Evolutionary conservation across 495 filamentous ascomycete species (phyloP).

Genomic region (Xylaria bambusicola): DNA sequence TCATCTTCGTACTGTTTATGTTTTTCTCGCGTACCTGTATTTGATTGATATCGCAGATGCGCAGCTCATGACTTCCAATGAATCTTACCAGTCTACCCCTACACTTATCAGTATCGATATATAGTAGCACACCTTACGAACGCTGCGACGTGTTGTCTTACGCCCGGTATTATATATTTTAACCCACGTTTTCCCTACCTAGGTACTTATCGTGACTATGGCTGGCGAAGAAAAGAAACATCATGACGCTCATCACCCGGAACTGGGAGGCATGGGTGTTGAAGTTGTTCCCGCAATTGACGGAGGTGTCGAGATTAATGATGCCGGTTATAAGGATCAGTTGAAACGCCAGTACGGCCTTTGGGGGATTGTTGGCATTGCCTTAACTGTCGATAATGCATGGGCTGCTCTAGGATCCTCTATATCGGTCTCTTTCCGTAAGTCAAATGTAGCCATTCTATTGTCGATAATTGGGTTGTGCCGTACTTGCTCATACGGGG

Average conservation of each 20-base stretch:
- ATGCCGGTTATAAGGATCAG: conserved; percentile 58
- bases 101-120: too few relatives aligned
- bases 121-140: too few relatives aligned
- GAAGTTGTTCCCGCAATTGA: conserved; percentile 40
- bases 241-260: conserved; percentile 10
- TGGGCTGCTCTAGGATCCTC: conserved; percentile 58
- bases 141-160: too few relatives aligned
- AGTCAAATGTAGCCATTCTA: conserved; percentile 23
- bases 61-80: too few relatives aligned
- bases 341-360: conserved; percentile 58
- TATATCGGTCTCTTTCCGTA: conserved; percentile 56
- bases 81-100: too few relatives aligned
- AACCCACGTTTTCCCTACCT: too few relatives aligned
- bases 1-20: not conserved
- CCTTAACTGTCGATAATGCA: conserved; percentile 56
- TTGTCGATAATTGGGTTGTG: not conserved
- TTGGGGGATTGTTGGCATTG: conserved; percentile 52
- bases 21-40: not conserved
- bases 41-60: not conserved
- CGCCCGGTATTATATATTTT: too few relatives aligned
- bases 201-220: not conserved
- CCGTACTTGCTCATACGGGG: conserved; percentile 9
- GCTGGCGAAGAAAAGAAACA: conserved; percentile 2
- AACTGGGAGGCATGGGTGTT: conserved; percentile 25
- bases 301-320: conserved; percentile 49